Evolutionary conservation across 2,329 filamentous ascomycete genomes (phyloP), one percentile per base, ranked within the genome.

Genomic region (Knufia petricola): DNA sequence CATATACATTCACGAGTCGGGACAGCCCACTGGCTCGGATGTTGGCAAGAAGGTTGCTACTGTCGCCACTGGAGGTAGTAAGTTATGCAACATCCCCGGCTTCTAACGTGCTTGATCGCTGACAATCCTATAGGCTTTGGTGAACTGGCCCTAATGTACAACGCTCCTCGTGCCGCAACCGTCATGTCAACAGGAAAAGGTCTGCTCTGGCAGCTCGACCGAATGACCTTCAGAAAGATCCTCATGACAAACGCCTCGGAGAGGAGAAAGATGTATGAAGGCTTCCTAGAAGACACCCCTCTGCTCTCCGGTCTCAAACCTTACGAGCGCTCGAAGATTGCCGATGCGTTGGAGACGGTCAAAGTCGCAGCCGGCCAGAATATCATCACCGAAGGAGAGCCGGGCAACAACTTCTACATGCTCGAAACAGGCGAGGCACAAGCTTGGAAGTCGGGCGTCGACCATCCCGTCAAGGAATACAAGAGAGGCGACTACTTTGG

Each of bases 191-290:
- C 84, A 10, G 86, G 94, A 60, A 65, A 82, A 2, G 71, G 77
- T 28, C 89, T 84, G 2, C 76, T 98, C 8, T 98, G 92, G 92
- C 88, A 88, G 17, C 75, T 98, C 44, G 92, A 98, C 64, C 87
- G 92, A 46, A 77, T 95, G 54, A 98, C 92, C 8, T 98, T 98
- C 76, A 87, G 92, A 59, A 86, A 92, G 52, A 96, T 98, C 56
- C 76, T 98, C 54, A 95, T 98, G 89, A 90, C 96, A 69, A 94
- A 87, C 32, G 94, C 92, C 2, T 96, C 95, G 71, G 87, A 94
- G 60, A 85, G 90, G 49, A 83, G 92, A 59, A 85, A 90, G 61
- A 90, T 96, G 82, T 96, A 96, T 68, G 92, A 98, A 69, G 87
- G 82, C 58, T 96, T 98, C 73, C 75, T 98, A 19, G 89, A 94